Evolutionary conservation across 441 rosid genomes (phyloP), one percentile per base, ranked within the genome.

Genomic region (Brassica hybrid): DNA sequence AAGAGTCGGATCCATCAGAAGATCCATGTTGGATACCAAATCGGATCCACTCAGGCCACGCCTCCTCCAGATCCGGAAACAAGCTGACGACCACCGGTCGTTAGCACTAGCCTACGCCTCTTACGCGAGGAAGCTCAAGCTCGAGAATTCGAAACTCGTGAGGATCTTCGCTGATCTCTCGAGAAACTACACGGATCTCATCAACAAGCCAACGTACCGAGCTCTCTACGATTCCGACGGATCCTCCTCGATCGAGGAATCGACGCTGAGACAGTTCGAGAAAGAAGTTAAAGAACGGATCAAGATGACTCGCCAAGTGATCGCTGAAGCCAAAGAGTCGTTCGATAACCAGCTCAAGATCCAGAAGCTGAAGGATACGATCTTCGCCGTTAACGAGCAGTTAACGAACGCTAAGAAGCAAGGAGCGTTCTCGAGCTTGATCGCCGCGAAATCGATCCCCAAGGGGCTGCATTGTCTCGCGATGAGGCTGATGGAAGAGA

Each of bases 271-370:
- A 0, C 90, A 84, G 58, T 88, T 93, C 10, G 99, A 96, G 88
- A 94, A 96, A 89, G 99, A 96, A 80, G 94, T 91, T 13, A 96
- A 92, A 59, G 98, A 93, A 79, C 76, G 97, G 76, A 93, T 96
- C 73, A 96, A 91, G 66, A 81, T 88, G 52, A 92, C 98, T 13
- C 85, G 98, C 64, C 97, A 93, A 75, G 83, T 90, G 69, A 91
- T 96, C 16, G 86, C 91, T 0, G 97, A 96, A 74, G 96, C 98
- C 0, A 96, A 96, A 80, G 99, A 96, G 75, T 91, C 95, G 0
- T 96, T 93, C 6, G 99, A 96, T 76, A 96, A 93, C 74, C 98
- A 93, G 84, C 80, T 94, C 73, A 94, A 94, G 85, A 94, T 94
- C 34, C 99, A 94, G 86, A 91, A 93, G 85, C 77, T 94, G 21